A percentile compares a stretch with the other conserved stretches of the same genome.
Evolutionary conservation across 768 basidiomycete genomes (phyloP).

Genomic region (Leucocoprinus leucothites): DNA sequence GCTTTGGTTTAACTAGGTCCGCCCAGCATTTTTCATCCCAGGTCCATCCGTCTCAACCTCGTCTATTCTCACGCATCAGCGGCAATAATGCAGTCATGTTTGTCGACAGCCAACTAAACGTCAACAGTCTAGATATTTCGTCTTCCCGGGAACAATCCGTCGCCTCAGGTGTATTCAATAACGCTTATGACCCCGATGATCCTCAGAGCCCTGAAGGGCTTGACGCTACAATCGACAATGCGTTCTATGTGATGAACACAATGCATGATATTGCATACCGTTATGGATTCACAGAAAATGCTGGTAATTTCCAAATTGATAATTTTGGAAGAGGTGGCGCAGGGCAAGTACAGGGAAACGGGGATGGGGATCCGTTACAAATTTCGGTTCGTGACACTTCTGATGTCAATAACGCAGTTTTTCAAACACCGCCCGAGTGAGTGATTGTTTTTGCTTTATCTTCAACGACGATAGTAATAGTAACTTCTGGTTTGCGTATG

Average conservation of each 20-base stretch:
- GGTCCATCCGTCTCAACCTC: not conserved
- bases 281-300: slow-evolving; percentile 51
- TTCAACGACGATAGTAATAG: slow-evolving; percentile 14
- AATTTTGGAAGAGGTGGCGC: slow-evolving; percentile 32
- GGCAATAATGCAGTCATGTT: slow-evolving; percentile 2
- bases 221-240: slow-evolving; percentile 47
- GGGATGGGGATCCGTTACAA: slow-evolving; percentile 45
- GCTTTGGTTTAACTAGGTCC: not conserved
- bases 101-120: not conserved
- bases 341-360: slow-evolving; percentile 26
- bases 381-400: slow-evolving; percentile 46
- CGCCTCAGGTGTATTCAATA: not conserved
- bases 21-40: not conserved
- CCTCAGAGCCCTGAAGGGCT: slow-evolving; percentile 28
- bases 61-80: not conserved
- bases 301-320: slow-evolving; percentile 6
- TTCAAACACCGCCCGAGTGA: slow-evolving; percentile 39
- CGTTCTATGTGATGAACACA: slow-evolving; percentile 57
- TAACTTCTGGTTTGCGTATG: not conserved
- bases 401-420: slow-evolving; percentile 40
- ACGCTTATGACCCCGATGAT: not conserved
- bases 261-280: slow-evolving; percentile 44
- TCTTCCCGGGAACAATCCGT: not conserved
- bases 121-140: not conserved
- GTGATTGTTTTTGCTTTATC: slow-evolving; percentile 20